These are phyloP conservation scores for Ordospora pajunii DNA, from an alignment of 371 early-diverging fungal genomes.

Conservation along the genomic window DNA sequence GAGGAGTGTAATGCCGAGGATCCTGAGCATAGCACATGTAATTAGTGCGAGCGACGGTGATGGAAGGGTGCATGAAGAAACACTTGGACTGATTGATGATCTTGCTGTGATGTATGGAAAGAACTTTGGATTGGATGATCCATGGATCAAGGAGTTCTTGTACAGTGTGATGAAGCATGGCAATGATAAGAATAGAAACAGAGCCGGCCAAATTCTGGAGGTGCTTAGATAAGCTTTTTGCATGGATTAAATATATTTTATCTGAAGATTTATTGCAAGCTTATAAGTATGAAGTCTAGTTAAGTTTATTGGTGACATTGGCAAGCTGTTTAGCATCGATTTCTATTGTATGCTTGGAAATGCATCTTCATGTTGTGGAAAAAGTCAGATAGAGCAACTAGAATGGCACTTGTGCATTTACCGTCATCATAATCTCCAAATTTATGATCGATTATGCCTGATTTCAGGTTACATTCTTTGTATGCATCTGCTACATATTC, in stretches of 20 bases:
- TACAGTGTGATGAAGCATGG: background rate
- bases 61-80: background rate
- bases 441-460: conserved; percentile 26
- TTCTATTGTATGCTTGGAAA: background rate
- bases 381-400: conserved; percentile 6
- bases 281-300: background rate
- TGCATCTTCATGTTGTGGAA: background rate
- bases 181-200: background rate
- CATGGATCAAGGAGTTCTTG: conserved; percentile 25
- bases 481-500: background rate
- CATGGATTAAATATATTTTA: background rate
- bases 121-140: conserved; percentile 18
- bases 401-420: background rate
- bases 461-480: background rate
- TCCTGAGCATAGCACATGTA: conserved; percentile 3
- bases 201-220: background rate
- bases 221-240: background rate
- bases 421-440: conserved; percentile 30
- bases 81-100: conserved; percentile 16
- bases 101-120: conserved; percentile 16
- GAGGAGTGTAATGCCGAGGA: background rate
- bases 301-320: too few relatives aligned
- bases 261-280: background rate
- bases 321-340: too few relatives aligned
- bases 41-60: background rate